phyloP scores from a whole-genome alignment of 1,284 basidiomycete genomes.

The Moniliella sp. region DNA sequence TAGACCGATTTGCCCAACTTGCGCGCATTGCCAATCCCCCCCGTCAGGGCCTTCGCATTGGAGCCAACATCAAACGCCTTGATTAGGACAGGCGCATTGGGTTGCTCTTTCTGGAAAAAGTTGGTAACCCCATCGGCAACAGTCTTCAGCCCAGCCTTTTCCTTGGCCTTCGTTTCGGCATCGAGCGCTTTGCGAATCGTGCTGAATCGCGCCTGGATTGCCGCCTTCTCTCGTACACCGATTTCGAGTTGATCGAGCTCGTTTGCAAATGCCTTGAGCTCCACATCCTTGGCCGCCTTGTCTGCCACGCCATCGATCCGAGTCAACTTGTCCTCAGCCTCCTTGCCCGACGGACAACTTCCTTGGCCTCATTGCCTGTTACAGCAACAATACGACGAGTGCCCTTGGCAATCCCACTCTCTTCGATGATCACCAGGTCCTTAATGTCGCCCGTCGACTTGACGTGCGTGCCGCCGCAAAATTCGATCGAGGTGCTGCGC shows the following conservation, averaged over 20 bases:
- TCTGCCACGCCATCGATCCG: conserved; percentile 47
- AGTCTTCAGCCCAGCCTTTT: conserved; percentile 49
- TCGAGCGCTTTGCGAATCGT: conserved; percentile 60
- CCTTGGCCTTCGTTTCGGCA: conserved; percentile 58
- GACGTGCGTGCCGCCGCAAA: conserved; percentile 95
- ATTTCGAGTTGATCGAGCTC: conserved; percentile 77
- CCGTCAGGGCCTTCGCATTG: conserved; percentile 44
- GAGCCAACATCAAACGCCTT: conserved; percentile 42
- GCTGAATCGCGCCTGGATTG: conserved; percentile 54
- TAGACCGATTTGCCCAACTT: conserved; percentile 64
- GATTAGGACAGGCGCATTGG: conserved; percentile 49
- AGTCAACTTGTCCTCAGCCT: conserved; percentile 45
- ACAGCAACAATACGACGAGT: conserved; percentile 82
- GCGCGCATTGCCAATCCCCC: conserved; percentile 52
- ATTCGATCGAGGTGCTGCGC: conserved; percentile 73
- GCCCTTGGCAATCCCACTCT: conserved; percentile 91
- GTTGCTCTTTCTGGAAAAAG: conserved; percentile 55
- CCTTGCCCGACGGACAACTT: conserved; percentile 49
- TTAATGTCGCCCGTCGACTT: conserved; percentile 85
- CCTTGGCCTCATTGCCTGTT: conserved; percentile 74
- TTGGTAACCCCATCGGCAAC: conserved; percentile 53
- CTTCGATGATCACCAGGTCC: conserved; percentile 77
- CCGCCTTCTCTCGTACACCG: conserved; percentile 61
- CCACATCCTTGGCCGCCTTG: conserved; percentile 55
- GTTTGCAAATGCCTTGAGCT: conserved; percentile 61